A percentile compares a stretch with the other conserved stretches of the same genome.
Evolutionary conservation across 108 stramenopile species (phyloP).

Genomic region (Cyclostephanos tholiformis): DNA sequence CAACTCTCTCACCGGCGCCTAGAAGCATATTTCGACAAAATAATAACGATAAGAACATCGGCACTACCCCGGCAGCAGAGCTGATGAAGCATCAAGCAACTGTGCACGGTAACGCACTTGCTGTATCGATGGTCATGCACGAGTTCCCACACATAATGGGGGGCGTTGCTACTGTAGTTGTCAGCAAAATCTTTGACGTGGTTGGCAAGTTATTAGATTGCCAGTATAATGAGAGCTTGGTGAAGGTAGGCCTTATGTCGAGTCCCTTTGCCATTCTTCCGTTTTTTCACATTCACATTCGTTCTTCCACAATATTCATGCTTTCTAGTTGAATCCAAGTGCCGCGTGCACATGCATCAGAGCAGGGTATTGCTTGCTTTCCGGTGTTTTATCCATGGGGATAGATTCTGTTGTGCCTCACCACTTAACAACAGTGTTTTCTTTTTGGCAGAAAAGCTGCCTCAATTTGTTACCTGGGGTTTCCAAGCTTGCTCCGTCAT

Average conservation of each 20-base stretch:
- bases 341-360: conserved; percentile 75
- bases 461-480: conserved; percentile 44
- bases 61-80: conserved; percentile 15
- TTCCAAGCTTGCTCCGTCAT: conserved; percentile 53
- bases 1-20: conserved; percentile 19
- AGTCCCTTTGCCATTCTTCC: neutral
- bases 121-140: conserved; percentile 68
- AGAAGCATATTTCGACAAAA: conserved; percentile 33
- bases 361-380: conserved; percentile 75
- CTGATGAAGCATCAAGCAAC: conserved; percentile 60
- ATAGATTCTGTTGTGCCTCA: conserved; percentile 59
- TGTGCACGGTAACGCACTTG: conserved; percentile 76
- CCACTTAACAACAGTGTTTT: conserved; percentile 63
- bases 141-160: conserved; percentile 71
- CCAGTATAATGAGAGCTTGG: conserved; percentile 59
- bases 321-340: conserved; percentile 49
- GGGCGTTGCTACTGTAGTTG: conserved; percentile 63
- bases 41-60: conserved; percentile 3
- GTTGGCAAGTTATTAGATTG: conserved; percentile 65
- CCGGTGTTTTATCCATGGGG: conserved; percentile 73
- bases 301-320: neutral
- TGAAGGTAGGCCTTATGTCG: conserved; percentile 31
- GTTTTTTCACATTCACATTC: neutral
- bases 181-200: conserved; percentile 59
- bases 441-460: conserved; percentile 65